Percentiles rank a stretch among this genome's conserved stretches.
phyloP scores from a whole-genome alignment of 2,329 filamentous ascomycete genomes.

The Botrytis sinoallii region DNA sequence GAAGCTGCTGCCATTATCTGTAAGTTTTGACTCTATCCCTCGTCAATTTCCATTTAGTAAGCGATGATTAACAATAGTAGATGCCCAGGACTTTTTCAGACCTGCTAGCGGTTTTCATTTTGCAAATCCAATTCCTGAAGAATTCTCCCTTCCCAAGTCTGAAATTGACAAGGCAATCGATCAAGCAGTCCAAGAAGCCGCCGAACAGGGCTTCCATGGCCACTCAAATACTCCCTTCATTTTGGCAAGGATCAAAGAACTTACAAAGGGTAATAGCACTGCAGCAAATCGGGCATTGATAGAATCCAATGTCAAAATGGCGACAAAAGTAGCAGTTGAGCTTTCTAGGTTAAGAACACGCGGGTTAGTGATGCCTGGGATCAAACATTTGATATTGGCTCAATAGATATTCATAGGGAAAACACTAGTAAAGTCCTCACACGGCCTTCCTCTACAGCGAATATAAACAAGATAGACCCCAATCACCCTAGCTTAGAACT shows the following conservation, averaged over 20 bases:
- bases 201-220: conserved; percentile 53
- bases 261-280: conserved; percentile 61
- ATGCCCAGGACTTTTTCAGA: conserved; percentile 71
- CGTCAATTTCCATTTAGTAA: neutral
- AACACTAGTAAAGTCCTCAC: neutral
- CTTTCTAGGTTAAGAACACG: conserved; percentile 21
- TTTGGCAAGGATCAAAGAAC: conserved; percentile 63
- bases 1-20: conserved; percentile 87
- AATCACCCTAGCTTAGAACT: neutral
- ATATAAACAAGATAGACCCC: neutral
- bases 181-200: conserved; percentile 53
- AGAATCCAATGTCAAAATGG: conserved; percentile 63
- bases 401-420: conserved; percentile 4
- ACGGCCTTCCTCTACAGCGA: neutral
- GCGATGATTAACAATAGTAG: conserved; percentile 35
- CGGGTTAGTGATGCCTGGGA: neutral
- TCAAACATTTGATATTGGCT: neutral
- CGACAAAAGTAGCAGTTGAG: conserved; percentile 62
- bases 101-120: conserved; percentile 70
- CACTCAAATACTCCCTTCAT: conserved; percentile 70
- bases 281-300: conserved; percentile 63
- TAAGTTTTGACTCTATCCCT: conserved; percentile 40
- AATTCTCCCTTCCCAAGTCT: conserved; percentile 56
- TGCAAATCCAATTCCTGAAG: conserved; percentile 71
- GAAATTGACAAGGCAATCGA: conserved; percentile 57